Base-by-base conservation (phyloP, 2,329 filamentous ascomycete genomes). In the Thelonectria olida region DNA sequence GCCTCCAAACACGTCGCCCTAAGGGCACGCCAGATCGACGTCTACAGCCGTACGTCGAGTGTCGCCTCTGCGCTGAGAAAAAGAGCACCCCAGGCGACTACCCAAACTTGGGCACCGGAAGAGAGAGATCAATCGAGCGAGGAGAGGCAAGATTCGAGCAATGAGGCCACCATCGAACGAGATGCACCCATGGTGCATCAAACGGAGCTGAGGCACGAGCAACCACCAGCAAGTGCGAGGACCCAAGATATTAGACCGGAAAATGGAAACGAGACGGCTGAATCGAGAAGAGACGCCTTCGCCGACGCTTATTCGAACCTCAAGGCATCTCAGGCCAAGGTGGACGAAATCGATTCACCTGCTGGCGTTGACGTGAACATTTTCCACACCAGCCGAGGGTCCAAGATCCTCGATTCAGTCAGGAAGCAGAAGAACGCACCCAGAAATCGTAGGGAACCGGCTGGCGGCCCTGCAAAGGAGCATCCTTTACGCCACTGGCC, bases 1-100 rank as follows among this genome's bases (percentile, higher is more conserved):
- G 90, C 89, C 49, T 77, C 83, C 49, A 88, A 85, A 74, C 88
- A 90, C 75, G 73, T 86, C 49, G 85, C 85, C 60, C 79, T 90
- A 53, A 82, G 87, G 65, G 74, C 80, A 58, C 79, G 81, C 42
- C 86, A 88, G 74, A 73, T 86, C 55, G 82, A 86, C 61, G 78
- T 76, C 42, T 85, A 84, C 71, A 75, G 75, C 66, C 78, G 76
- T 63, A 80, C 80, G 4, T 84, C 82, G 34, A 83, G 78, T 56
- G 75, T 83, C 31, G 72, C 76, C 9, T 69, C 75, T 7, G 72
- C 74, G 17, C 62, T 81, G 51, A 76, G 74, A 56, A 72, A 68
- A 8, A 66, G 64, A 56, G 61, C 62, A 28, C 60, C 62, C 3
- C 63, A 61, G 48, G 58, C 38, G 28, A 17, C 42, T 7, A 22